A percentile compares a stretch with the other conserved stretches of the same genome.
Conservation (phyloP, 371 early-diverging fungal species). For the Parasitella parasitica region DNA sequence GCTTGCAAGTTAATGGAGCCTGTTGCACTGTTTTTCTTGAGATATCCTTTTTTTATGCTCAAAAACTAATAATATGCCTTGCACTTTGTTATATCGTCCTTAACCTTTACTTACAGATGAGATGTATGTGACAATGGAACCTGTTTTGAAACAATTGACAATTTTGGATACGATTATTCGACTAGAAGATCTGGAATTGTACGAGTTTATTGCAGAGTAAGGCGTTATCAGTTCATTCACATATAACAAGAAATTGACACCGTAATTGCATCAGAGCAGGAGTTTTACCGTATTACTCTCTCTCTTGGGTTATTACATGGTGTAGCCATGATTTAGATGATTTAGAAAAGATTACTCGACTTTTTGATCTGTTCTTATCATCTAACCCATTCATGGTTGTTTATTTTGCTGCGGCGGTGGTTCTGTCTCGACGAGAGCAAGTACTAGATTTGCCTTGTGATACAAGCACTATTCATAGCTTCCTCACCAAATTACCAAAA, state of each 20-base stretch:
- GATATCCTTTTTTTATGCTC: conserved; percentile 55
- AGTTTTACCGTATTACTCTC: conserved; percentile 76
- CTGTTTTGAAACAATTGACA: conserved; percentile 56
- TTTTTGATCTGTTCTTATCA: conserved; percentile 77
- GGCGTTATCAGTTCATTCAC: background rate
- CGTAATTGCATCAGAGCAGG: conserved; percentile 40
- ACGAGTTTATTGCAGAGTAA: conserved; percentile 52
- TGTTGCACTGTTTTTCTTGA: conserved; percentile 60
- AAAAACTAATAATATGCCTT: background rate
- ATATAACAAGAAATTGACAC: background rate
- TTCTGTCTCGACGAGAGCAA: conserved; percentile 48
- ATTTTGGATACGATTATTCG: conserved; percentile 54
- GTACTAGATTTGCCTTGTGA: conserved; percentile 54
- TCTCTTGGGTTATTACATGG: conserved; percentile 90
- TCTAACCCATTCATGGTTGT: conserved; percentile 74
- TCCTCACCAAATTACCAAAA: conserved; percentile 56
- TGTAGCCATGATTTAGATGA: conserved; percentile 74
- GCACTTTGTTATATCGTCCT: conserved; percentile 1
- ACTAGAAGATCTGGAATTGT: conserved; percentile 50
- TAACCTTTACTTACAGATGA: conserved; percentile 51
- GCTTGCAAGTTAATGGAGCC: conserved; percentile 51
- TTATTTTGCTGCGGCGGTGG: conserved; percentile 71
- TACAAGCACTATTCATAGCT: conserved; percentile 53
- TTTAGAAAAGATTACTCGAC: conserved; percentile 55
- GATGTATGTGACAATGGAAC: conserved; percentile 60